phyloP scores from a whole-genome alignment of 228 moss, liverwort and hornwort genomes.

The Sphagnum magellanicum region DNA sequence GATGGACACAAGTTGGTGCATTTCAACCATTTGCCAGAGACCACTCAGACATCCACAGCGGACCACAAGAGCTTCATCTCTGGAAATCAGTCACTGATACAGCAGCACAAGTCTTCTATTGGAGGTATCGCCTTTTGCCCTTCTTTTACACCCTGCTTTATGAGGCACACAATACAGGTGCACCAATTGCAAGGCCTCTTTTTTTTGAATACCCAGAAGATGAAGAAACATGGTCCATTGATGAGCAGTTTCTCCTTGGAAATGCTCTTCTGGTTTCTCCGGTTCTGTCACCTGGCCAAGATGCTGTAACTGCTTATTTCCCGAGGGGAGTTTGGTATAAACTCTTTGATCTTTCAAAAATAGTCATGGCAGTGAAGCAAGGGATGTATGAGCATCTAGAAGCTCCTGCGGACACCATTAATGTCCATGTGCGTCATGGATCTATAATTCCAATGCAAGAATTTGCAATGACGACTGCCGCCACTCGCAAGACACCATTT shows the following conservation, averaged over 20 bases:
- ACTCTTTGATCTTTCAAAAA: constrained; percentile 30
- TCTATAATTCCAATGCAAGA: constrained; percentile 72
- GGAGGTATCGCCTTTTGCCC: constrained; percentile 64
- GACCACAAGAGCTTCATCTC: constrained; percentile 60
- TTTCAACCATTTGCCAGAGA: constrained; percentile 73
- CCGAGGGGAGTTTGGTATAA: constrained; percentile 66
- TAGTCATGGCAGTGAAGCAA: constrained; percentile 22
- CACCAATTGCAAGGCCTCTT: constrained; percentile 55
- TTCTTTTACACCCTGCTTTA: constrained; percentile 60
- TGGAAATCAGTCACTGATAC: constrained; percentile 59
- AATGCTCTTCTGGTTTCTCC: constrained; percentile 60
- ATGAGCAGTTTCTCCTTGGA: constrained; percentile 61
- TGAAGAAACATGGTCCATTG: constrained; percentile 34
- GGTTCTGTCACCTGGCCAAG: constrained; percentile 28
- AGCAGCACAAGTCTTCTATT: constrained; percentile 36
- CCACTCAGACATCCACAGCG: constrained; percentile 45
- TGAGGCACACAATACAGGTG: constrained; percentile 42
- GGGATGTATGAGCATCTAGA: constrained; percentile 44
- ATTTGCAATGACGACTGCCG: constrained; percentile 49
- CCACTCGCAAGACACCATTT: constrained; percentile 43
- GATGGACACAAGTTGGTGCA: constrained; percentile 79
- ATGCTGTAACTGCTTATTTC: constrained; percentile 50
- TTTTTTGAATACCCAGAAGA: constrained; percentile 65
- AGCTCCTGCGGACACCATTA: constrained; percentile 50
- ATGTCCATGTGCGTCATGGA: constrained; percentile 62